Percentiles rank a stretch among this genome's conserved stretches.
These are phyloP conservation scores for Ananas comosus DNA, from an alignment of 176 grass and related monocot genomes.

Conservation along the genomic window DNA sequence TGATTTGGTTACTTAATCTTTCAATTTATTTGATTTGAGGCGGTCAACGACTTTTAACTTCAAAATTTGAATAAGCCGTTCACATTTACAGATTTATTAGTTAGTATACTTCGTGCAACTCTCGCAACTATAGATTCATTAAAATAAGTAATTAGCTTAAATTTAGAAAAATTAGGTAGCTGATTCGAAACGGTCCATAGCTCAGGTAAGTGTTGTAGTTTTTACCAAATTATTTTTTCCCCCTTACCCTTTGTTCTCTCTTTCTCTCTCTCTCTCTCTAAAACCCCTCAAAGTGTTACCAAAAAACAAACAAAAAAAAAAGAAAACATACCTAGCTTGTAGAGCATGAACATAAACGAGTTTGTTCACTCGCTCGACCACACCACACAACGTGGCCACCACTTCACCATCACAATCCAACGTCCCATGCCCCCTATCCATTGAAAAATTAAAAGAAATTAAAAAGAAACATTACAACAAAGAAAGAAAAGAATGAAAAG, in stretches of 20 bases:
- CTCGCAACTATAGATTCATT: no score
- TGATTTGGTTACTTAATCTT: no score
- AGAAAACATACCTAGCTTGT: constrained; percentile 44
- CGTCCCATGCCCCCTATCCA: constrained; percentile 75
- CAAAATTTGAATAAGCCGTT: no score
- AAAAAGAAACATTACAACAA: constrained; percentile 27
- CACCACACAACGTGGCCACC: constrained; percentile 77
- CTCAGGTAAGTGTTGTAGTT: no score
- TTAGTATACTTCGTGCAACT: no score
- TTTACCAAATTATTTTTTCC: constrained; percentile 3
- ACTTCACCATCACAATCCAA: constrained; percentile 66
- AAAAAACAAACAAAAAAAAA: background rate
- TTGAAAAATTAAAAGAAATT: background rate
- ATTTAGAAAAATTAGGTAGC: background rate
- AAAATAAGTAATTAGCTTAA: no score
- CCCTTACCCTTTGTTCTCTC: constrained; percentile 41
- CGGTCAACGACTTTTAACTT: no score
- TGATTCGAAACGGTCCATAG: no score
- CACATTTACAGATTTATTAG: no score
- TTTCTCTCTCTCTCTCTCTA: constrained; percentile 11
- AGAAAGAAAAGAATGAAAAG: background rate
- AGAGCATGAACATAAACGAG: constrained; percentile 80
- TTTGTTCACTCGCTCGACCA: constrained; percentile 92
- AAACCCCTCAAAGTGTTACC: no score
- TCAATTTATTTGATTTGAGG: no score